These are phyloP conservation scores for Rhodomyrtus tomentosa DNA, from an alignment of 345 rosid genomes.

Conservation along the genomic window DNA sequence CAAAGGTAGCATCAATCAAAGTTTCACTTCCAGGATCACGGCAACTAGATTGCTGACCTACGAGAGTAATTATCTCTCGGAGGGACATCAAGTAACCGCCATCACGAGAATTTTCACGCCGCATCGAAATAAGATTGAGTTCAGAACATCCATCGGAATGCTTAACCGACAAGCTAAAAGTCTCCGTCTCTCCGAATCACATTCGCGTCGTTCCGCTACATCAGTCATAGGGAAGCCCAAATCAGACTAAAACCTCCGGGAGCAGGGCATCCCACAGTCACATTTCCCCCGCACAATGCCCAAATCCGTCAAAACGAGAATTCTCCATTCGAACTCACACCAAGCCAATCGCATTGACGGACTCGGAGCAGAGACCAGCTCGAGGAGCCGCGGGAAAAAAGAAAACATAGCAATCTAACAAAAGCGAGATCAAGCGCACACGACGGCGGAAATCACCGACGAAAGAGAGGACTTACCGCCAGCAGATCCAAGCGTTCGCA, in stretches of 20 bases:
- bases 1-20: background rate
- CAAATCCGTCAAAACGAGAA: background rate
- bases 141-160: background rate
- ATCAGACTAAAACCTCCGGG: background rate
- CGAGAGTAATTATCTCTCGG: background rate
- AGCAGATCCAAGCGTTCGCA: slow-evolving; percentile 5
- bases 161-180: background rate
- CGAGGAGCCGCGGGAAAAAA: background rate
- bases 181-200: background rate
- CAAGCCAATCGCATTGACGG: background rate
- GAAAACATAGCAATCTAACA: background rate
- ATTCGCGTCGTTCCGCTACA: background rate
- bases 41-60: background rate
- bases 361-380: background rate
- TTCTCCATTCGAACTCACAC: background rate
- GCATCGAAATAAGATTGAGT: background rate
- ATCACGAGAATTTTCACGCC: background rate
- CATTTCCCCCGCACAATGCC: background rate
- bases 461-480: background rate
- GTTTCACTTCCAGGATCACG: background rate
- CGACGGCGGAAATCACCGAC: background rate
- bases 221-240: background rate
- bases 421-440: background rate
- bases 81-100: background rate
- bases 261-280: background rate